Evolutionary conservation across 2,329 filamentous ascomycete species (phyloP), one percentile per base, ranked within the genome.

Genomic region (Colletotrichum gloeosporioides): DNA sequence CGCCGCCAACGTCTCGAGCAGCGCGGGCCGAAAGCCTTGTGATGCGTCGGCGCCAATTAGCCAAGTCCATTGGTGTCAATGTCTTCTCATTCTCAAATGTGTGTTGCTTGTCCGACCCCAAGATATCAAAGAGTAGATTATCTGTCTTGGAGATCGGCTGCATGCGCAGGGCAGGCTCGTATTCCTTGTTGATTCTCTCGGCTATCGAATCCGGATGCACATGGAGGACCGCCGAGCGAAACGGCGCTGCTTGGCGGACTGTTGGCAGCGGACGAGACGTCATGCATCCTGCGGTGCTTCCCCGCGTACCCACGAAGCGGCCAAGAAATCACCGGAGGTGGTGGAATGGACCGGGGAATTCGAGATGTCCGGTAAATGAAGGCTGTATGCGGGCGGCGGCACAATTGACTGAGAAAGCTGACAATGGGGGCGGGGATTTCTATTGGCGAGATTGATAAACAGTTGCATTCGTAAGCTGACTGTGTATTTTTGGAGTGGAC

Each of bases 201-300:
- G 68, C 68, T 49, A 63, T 70, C 57, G 68, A 62, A 6, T 63
- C 36, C 68, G 69, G 44, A 36, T 16, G 22, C 36, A 65, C n/a
- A n/a, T 2, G 27, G 22, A 8, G 13, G 18, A 32, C 59, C 59
- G 59, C 59, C 69, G 59, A 71, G 31, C 59, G 4, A 31, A 59
- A 76, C 57, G 63, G 70, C 22, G 69, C 57, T 64, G 39, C 73
- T 76, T 76, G 73, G 73, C 73, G 62, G 22, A 44, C 64, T 16
- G 8, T 32, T 25, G 36, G 31, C n/a, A 73, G 57, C 36, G 15
- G 61, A n/a, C 13, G 64, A 73, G 70, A 63, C 73, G 73, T 76
- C 73, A 73, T 73, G 55, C 15, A 73, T 13, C 55, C 16, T 44
- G 39, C 44, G 15, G 55, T 57, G 31, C 8, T 27, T 39, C 39